These are phyloP conservation scores for Fraxinus latifolia DNA, from an alignment of 305 asterid genomes.

Conservation along the genomic window DNA sequence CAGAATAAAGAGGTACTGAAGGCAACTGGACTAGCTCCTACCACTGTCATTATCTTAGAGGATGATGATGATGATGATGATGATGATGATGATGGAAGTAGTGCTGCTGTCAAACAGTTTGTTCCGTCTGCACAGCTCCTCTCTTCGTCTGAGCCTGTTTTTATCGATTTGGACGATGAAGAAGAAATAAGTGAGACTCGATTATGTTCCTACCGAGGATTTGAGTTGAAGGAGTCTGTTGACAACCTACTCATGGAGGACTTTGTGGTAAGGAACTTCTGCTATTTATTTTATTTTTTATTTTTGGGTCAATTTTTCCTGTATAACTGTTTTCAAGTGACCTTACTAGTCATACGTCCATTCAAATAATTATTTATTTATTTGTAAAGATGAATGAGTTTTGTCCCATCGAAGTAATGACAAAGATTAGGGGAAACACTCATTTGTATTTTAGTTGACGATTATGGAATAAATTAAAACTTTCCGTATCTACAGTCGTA, in stretches of 20 bases:
- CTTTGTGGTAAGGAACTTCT: slow-evolving; percentile 42
- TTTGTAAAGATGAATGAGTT: background rate
- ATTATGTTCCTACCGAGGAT: slow-evolving; percentile 24
- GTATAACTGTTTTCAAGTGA: background rate
- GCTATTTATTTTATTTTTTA: background rate
- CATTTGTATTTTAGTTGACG: background rate
- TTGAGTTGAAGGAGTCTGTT: slow-evolving; percentile 36
- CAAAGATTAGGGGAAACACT: background rate
- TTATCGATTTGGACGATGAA: slow-evolving; percentile 80
- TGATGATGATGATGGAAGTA: slow-evolving; percentile 39
- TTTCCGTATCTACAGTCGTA: background rate
- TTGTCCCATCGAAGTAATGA: background rate
- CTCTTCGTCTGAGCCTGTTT: slow-evolving; percentile 41
- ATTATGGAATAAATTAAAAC: background rate
- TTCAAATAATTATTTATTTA: background rate
- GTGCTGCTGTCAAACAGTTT: slow-evolving; percentile 20
- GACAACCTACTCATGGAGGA: slow-evolving; percentile 40
- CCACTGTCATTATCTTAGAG: slow-evolving; percentile 49
- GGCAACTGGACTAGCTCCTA: slow-evolving; percentile 25
- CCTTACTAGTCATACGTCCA: background rate
- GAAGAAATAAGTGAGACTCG: slow-evolving; percentile 31
- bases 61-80: slow-evolving; percentile 31
- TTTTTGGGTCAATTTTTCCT: background rate
- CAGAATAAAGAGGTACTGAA: slow-evolving; percentile 26
- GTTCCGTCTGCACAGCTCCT: slow-evolving; percentile 39